These are phyloP conservation scores for Cutaneotrichosporon dermatis DNA, from an alignment of 1,284 basidiomycete genomes.

Conservation along the genomic window DNA sequence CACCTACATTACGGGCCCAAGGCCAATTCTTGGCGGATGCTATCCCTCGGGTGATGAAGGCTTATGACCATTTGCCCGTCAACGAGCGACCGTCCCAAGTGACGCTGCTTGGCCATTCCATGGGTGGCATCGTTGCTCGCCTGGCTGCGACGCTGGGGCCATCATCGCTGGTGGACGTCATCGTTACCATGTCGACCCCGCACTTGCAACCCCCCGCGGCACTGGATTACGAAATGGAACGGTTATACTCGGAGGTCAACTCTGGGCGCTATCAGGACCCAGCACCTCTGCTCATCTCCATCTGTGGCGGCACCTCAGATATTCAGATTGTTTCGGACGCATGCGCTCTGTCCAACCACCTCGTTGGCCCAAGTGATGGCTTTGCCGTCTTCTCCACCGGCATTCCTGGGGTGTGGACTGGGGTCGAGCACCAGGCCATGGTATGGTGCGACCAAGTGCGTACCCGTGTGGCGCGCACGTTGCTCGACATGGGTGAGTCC, in stretches of 20 bases:
- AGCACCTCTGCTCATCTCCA: slow-evolving; percentile 63
- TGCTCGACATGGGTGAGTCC: slow-evolving; percentile 60
- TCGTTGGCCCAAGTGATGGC: slow-evolving; percentile 50
- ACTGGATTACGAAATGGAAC: slow-evolving; percentile 67
- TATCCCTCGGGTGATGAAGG: slow-evolving; percentile 69
- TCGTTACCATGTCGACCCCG: slow-evolving; percentile 94
- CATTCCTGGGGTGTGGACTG: slow-evolving; percentile 86
- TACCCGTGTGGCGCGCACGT: slow-evolving; percentile 73
- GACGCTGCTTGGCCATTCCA: slow-evolving; percentile 86
- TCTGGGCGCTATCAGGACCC: slow-evolving; percentile 52
- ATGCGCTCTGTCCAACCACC: slow-evolving; percentile 60
- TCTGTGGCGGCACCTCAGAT: slow-evolving; percentile 91
- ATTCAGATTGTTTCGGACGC: slow-evolving; percentile 89
- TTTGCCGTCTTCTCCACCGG: slow-evolving; percentile 80
- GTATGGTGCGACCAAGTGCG: slow-evolving; percentile 99
- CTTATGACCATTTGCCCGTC: slow-evolving; percentile 56
- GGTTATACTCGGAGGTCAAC: slow-evolving; percentile 57
- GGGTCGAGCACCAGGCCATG: slow-evolving; percentile 92
- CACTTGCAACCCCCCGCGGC: slow-evolving; percentile 83
- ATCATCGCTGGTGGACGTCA: slow-evolving; percentile 56
- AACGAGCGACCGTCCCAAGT: slow-evolving; percentile 50
- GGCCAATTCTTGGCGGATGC: slow-evolving; percentile 69
- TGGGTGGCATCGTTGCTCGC: slow-evolving; percentile 92
- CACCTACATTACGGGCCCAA: slow-evolving; percentile 78
- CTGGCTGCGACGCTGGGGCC: slow-evolving; percentile 45